Evolutionary conservation across 805 yeast genomes (phyloP).

Genomic region (Pichia scutulata): DNA sequence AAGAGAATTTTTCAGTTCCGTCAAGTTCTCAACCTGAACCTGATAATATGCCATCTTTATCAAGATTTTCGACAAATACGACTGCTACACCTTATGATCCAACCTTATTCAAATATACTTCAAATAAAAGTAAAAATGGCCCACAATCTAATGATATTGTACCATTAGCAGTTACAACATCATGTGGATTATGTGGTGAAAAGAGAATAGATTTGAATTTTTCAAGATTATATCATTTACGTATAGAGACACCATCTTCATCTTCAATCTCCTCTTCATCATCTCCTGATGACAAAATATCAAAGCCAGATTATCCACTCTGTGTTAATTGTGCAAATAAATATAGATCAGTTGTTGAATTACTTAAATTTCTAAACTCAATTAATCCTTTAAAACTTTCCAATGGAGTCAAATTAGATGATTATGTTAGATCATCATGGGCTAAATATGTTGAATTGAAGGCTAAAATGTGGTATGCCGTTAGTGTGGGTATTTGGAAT

Average conservation of each 20-base stretch:
- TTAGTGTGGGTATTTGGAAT: constrained; percentile 71
- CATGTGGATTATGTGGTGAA: constrained; percentile 86
- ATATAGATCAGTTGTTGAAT: constrained; percentile 75
- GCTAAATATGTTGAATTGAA: constrained; percentile 55
- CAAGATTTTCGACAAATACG: constrained; percentile 9
- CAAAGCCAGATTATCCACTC: constrained; percentile 46
- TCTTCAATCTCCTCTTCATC: not conserved
- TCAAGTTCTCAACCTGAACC: constrained; percentile 7
- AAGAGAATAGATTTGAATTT: constrained; percentile 59
- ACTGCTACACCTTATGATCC: constrained; percentile 11
- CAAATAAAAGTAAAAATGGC: constrained; percentile 3
- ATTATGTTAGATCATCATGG: constrained; percentile 41
- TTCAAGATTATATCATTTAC: constrained; percentile 64
- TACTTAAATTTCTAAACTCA: constrained; percentile 53
- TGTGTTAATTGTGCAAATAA: constrained; percentile 78
- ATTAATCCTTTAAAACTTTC: constrained; percentile 4
- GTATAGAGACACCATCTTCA: not conserved
- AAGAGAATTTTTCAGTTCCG: constrained; percentile 8
- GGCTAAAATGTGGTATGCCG: constrained; percentile 71
- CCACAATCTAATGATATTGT: constrained; percentile 33
- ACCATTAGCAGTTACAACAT: constrained; percentile 66
- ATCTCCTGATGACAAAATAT: constrained; percentile 25
- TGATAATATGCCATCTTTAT: constrained; percentile 6
- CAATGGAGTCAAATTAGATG: not conserved
- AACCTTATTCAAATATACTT: constrained; percentile 4